These are phyloP conservation scores for Excoecaria agallocha DNA, from an alignment of 345 rosid species.

Conservation along the genomic window DNA sequence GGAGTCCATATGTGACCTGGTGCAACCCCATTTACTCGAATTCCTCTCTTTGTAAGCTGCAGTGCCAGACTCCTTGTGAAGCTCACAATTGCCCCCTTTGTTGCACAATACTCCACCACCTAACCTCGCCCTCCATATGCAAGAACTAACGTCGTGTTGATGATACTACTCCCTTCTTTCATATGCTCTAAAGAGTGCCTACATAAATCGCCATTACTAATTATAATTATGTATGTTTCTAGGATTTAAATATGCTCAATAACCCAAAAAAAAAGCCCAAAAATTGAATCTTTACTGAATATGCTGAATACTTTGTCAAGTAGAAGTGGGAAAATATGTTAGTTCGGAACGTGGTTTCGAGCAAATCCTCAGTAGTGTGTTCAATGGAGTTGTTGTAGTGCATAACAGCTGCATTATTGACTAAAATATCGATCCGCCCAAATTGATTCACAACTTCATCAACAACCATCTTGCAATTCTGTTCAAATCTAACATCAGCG, in stretches of 20 bases:
- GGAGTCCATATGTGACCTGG: constrained; percentile 26
- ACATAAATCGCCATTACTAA: not conserved
- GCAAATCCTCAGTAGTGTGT: not conserved
- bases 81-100: not conserved
- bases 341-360: constrained; percentile 8
- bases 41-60: not conserved
- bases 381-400: not conserved
- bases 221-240: too few relatives aligned
- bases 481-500: not conserved
- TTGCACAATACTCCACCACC: not conserved
- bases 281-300: too few relatives aligned
- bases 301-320: not conserved
- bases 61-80: not conserved
- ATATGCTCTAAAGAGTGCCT: constrained; percentile 16
- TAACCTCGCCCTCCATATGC: not conserved
- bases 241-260: too few relatives aligned
- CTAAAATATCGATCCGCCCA: constrained; percentile 13
- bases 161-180: constrained; percentile 21
- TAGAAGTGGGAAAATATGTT: constrained; percentile 13
- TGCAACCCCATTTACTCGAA: constrained; percentile 16
- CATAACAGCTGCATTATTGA: constrained; percentile 2
- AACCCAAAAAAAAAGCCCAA: too few relatives aligned
- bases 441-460: not conserved
- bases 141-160: not conserved
- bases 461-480: constrained; percentile 11